These are phyloP conservation scores for Collybia nuda DNA, from an alignment of 768 basidiomycete species.

Conservation along the genomic window DNA sequence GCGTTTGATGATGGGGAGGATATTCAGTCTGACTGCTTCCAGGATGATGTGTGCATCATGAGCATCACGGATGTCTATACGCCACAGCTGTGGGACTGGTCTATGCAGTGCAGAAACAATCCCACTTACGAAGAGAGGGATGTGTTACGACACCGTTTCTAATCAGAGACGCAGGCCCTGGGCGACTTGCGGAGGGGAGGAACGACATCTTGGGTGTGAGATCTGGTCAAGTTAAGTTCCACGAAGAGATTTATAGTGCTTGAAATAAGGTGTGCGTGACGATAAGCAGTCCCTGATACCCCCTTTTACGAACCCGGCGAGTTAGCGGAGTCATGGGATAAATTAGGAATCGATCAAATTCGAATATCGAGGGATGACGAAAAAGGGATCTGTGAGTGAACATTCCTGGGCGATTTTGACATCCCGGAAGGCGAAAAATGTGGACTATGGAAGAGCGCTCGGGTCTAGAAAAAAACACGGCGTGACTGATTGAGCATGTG, in stretches of 20 bases:
- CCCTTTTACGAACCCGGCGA: conserved; percentile 32
- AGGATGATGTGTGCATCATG: conserved; percentile 75
- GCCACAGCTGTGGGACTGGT: neutral
- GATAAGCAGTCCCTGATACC: conserved; percentile 20
- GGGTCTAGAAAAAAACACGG: conserved; percentile 1
- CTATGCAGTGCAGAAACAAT: neutral
- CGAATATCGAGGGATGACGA: conserved; percentile 13
- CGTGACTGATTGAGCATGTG: conserved; percentile 9
- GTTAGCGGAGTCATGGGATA: conserved; percentile 34
- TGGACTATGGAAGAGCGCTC: conserved; percentile 5
- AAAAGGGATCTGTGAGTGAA: conserved; percentile 3
- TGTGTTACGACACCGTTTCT: conserved; percentile 40
- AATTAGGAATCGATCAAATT: conserved; percentile 13
- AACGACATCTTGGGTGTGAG: conserved; percentile 18
- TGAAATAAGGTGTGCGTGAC: conserved; percentile 25
- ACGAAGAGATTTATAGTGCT: conserved; percentile 19
- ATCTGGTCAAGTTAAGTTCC: conserved; percentile 5
- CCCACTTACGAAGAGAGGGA: conserved; percentile 44
- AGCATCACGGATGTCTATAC: conserved; percentile 76
- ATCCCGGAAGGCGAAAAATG: conserved; percentile 1
- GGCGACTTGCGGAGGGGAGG: conserved; percentile 15
- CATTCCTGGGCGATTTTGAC: neutral
- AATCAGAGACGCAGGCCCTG: conserved; percentile 18
- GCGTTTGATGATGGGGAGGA: conserved; percentile 70
- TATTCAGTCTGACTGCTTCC: conserved; percentile 71